Percentiles rank a stretch among this genome's conserved stretches.
Conservation (phyloP, 768 basidiomycete genomes). For the Trametes punicea region DNA sequence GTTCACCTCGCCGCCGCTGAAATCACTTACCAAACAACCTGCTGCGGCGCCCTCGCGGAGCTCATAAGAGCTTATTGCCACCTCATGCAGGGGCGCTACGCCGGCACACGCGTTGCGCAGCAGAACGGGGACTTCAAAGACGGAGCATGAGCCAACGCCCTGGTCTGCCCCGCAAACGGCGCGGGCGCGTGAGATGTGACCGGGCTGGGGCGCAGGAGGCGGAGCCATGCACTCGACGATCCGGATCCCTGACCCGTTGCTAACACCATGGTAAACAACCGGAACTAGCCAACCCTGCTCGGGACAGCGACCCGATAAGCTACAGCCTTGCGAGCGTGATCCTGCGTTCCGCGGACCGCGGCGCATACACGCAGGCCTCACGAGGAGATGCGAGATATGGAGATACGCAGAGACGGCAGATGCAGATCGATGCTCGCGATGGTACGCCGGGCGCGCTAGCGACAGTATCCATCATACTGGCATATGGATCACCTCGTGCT, state of each 20-base stretch:
- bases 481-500: not conserved
- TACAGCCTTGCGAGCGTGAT: not conserved
- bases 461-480: not conserved
- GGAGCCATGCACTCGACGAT: not conserved
- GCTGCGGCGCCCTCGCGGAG: too few species aligned
- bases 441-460: not conserved
- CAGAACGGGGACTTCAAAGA: not conserved
- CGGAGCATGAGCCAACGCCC: too few species aligned
- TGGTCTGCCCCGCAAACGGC: not conserved
- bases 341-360: not conserved
- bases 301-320: not conserved
- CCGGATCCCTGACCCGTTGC: not conserved
- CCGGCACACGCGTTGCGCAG: not conserved
- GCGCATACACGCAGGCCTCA: too few species aligned
- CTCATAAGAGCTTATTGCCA: not conserved
- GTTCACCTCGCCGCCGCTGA: too few species aligned
- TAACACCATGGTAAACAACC: conserved; percentile 6
- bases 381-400: not conserved
- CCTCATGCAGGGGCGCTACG: not conserved
- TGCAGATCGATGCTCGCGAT: not conserved
- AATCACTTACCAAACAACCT: too few species aligned
- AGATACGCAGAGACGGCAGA: not conserved
- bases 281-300: not conserved
- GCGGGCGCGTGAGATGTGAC: not conserved
- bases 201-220: not conserved